phyloP scores from a whole-genome alignment of 192 early-diverging fungal genomes.

The Phlyctochytrium bullatum region DNA sequence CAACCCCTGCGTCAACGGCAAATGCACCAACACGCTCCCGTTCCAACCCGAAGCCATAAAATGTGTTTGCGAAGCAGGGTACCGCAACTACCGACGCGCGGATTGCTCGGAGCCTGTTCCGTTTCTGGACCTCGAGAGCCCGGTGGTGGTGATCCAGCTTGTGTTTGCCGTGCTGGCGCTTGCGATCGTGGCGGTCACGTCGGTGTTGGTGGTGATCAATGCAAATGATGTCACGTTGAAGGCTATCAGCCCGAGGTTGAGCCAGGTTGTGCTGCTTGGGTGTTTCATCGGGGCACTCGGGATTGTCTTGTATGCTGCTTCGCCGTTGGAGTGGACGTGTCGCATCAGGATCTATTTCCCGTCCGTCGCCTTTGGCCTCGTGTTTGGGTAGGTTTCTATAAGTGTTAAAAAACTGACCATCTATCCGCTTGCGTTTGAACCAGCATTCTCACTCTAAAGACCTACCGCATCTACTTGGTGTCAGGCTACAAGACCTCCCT shows the following conservation, averaged over 20 bases:
- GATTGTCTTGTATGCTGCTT: not conserved
- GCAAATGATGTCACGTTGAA: not conserved
- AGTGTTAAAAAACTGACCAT: too few relatives aligned
- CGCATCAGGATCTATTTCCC: conserved; percentile 1
- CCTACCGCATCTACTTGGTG: too few relatives aligned
- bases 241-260: not conserved
- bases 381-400: conserved; percentile 9
- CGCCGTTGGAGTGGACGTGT: conserved; percentile 1
- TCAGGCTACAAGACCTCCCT: too few relatives aligned
- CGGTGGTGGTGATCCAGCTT: not conserved
- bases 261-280: not conserved
- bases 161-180: not conserved
- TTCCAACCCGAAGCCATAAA: conserved; percentile 6
- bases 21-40: conserved; percentile 4
- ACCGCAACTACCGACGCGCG: not conserved
- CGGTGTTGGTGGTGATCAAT: not conserved
- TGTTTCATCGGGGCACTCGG: not conserved
- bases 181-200: not conserved
- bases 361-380: conserved; percentile 9
- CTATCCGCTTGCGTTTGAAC: too few relatives aligned
- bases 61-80: conserved; percentile 14
- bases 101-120: conserved; percentile 15
- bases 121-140: not conserved
- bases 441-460: too few relatives aligned
- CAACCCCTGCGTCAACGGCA: conserved; percentile 12